Evolutionary conservation across 2,329 filamentous ascomycete genomes (phyloP), one percentile per base, ranked within the genome.

Genomic region (Fonsecaea multimorphosa): DNA sequence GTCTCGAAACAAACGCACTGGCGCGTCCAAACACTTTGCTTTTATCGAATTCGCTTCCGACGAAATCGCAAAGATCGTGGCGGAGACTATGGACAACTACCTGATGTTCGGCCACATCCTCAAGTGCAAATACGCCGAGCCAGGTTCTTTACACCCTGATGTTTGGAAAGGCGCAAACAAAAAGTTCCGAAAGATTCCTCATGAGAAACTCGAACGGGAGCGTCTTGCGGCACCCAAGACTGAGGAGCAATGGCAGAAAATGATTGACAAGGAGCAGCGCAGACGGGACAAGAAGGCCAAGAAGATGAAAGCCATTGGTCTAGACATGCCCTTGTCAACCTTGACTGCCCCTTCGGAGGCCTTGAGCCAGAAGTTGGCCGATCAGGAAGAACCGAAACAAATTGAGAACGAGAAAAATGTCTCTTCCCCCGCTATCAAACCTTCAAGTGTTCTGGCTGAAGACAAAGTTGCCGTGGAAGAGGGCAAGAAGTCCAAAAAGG

Each of bases 81-180:
- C 92, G 57, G 91, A 93, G 81, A 97, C 95, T 24, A 99, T 99
- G 95, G 88, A 97, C 83, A 96, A 93, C 80, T 99, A 99, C 79
- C 87, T 98, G 44, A 85, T 99, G 75, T 98, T 97, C 77, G 92
- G 92, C 5, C 94, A 97, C 77, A 91, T 98, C 68, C 84, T 99
- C 72, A 94, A 96, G 79, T 94, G 93, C 79, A 91, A 92, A 76
- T 82, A 88, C 27, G 86, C 97, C 3, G 87, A 91, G 3, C 82
- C 87, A 64, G 91, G 91, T 67, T 88, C 93, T 75, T 82, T 97
- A 51, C 92, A 96, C 76, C 85, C 88, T 27, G 85, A 92, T 68
- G 82, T 97, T 60, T 98, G 93, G 87, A 93, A 95, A 81, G 93
- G 93, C 40, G 92, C 93, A 74, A 94, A 96, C 79, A 88, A 87